Base-by-base conservation (phyloP, 768 basidiomycete species). In the Termitomyces sp. region DNA sequence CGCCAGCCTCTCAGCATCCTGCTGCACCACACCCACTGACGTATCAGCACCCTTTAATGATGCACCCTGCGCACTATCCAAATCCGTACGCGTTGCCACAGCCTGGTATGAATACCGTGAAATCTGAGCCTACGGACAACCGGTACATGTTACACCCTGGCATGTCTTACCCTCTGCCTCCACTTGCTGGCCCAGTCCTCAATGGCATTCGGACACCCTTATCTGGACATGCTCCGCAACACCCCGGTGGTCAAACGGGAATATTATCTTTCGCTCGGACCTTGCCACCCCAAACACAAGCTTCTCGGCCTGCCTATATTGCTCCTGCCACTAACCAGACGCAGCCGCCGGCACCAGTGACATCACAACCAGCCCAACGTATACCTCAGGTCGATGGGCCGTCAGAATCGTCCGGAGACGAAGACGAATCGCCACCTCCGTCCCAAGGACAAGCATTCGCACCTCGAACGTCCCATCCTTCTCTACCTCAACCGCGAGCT, bases 371-470 rank as follows among this genome's bases (percentile, higher is more conserved):
- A 51, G 47, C 59, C 7, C 56, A 58, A 37, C 69, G 76, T 43
- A 91, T 93, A 60, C 91, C 91, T 0, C 91, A 93, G 65, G 83
- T 86, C 7, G 91, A 93, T 64, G 91, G 91, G 0, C 89, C 91
- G 1, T 88, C 88, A 3, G 84, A 80, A 44, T 88, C 87, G 0
- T 88, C 84, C 24, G 77, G 72, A 7, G 78, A 80, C 22, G 79
- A 80, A 42, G 85, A 86, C 24, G 78, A 86, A 10, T 81, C 86
- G 4, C 80, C 88, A 2, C 84, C 88, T 3, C 85, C 88, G 10
- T 83, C 87, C 4, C 63, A 60, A n/a, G 69, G 75, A 37, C 80
- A 84, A 61, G 66, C 73, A 29, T 90, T 85, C 63, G 89, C 86
- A 16, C 87, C 90, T 5, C 81, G 86, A 31, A 69, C 89, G 5